A percentile compares a stretch with the other conserved stretches of the same genome.
Conservation (phyloP, 225 moss, liverwort and hornwort genomes). For the Marchantia polymorpha region DNA sequence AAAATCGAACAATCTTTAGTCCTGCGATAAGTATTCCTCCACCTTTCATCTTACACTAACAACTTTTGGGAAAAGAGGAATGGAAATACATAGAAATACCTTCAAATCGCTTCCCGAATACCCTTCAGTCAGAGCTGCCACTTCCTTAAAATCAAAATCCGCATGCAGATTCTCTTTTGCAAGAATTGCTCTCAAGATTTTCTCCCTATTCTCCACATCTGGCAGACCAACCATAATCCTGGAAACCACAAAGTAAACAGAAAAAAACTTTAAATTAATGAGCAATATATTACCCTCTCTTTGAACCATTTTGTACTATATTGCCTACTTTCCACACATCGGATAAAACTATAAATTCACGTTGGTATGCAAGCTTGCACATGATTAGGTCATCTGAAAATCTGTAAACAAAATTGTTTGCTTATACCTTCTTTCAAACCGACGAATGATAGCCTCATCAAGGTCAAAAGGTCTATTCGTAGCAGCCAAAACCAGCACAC, state of each 20-base stretch:
- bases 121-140: conserved; percentile 67
- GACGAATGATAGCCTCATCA: conserved; percentile 86
- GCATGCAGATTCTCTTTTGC: conserved; percentile 56
- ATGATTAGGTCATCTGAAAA: too few relatives aligned
- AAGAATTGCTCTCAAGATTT: conserved; percentile 73
- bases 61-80: not conserved
- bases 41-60: not conserved
- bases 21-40: not conserved
- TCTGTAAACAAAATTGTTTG: not conserved
- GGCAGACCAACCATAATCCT: conserved; percentile 88
- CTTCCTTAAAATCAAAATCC: conserved; percentile 64
- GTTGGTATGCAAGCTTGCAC: too few relatives aligned
- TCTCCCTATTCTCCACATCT: conserved; percentile 63
- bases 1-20: not conserved
- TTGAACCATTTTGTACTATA: too few relatives aligned
- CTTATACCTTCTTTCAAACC: conserved; percentile 55
- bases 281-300: too few relatives aligned
- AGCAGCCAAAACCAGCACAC: conserved; percentile 87
- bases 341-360: too few relatives aligned
- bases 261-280: too few relatives aligned
- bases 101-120: conserved; percentile 84
- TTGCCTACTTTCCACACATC: too few relatives aligned
- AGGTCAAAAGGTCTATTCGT: conserved; percentile 92
- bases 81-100: conserved; percentile 10
- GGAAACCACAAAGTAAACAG: not conserved